These are phyloP conservation scores for Triticum monococcum DNA, from an alignment of 176 grass and related monocot genomes.

Conservation along the genomic window DNA sequence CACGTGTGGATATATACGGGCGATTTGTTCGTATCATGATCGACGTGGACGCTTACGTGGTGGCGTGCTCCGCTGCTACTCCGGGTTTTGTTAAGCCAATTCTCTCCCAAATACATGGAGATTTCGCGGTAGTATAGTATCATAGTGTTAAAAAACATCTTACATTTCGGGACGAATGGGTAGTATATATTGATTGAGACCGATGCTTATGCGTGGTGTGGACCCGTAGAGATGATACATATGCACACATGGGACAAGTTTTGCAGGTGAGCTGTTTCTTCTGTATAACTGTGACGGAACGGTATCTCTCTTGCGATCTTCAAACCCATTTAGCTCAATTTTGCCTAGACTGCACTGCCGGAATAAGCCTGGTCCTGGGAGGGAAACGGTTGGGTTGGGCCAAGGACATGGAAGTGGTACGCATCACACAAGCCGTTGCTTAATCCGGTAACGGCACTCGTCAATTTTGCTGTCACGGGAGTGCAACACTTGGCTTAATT, in stretches of 20 bases:
- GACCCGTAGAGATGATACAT: neutral
- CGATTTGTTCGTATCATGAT: neutral
- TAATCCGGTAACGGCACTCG: neutral
- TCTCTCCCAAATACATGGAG: neutral
- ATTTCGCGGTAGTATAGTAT: neutral
- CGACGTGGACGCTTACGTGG: neutral
- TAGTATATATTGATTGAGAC: neutral
- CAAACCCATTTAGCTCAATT: neutral
- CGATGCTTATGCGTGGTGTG: neutral
- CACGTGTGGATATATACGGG: neutral
- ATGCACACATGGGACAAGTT: neutral
- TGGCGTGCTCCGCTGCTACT: neutral
- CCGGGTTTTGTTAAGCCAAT: neutral
- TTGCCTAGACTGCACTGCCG: too few species aligned
- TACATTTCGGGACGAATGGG: too few species aligned
- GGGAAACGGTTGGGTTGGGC: neutral
- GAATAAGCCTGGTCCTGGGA: neutral
- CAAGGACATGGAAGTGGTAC: neutral
- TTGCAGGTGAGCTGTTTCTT: slow-evolving; percentile 5
- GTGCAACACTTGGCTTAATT: neutral
- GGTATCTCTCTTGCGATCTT: neutral
- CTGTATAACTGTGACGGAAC: neutral
- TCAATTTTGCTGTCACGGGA: neutral
- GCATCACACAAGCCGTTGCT: neutral
- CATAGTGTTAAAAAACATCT: too few species aligned